Conservation (phyloP, 2,329 filamentous ascomycete genomes). For the Xylaria sp. region DNA sequence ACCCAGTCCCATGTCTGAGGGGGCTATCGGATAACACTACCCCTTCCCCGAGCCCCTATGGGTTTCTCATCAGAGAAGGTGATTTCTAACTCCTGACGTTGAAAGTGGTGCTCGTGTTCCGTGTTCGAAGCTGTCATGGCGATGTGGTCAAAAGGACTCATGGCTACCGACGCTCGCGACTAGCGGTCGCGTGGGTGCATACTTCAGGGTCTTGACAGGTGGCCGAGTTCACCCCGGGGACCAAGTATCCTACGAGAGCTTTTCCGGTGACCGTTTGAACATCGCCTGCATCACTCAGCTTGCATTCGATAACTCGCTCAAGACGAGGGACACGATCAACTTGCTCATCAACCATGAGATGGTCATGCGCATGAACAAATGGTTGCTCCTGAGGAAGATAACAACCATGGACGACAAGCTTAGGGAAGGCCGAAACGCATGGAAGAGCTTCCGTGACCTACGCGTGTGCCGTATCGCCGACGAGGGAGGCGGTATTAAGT, state of each 20-base stretch:
- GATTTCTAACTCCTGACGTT: not conserved
- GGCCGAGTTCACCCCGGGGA: conserved; percentile 42
- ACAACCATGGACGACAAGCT: conserved; percentile 38
- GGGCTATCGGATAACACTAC: not conserved
- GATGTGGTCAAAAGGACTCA: conserved; percentile 43
- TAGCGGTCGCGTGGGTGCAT: conserved; percentile 41
- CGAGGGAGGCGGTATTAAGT: conserved; percentile 41
- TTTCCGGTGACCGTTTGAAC: conserved; percentile 36
- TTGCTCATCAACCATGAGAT: conserved; percentile 41
- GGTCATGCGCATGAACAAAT: conserved; percentile 43
- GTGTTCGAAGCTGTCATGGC: conserved; percentile 44
- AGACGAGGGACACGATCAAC: conserved; percentile 42
- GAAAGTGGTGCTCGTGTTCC: conserved; percentile 41
- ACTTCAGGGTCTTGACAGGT: conserved; percentile 39
- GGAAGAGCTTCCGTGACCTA: conserved; percentile 42
- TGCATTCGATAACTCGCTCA: conserved; percentile 42
- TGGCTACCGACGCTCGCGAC: conserved; percentile 42
- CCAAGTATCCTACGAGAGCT: conserved; percentile 34
- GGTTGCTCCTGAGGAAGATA: conserved; percentile 32
- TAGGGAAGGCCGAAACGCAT: conserved; percentile 37
- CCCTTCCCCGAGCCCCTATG: not conserved
- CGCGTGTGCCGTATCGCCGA: conserved; percentile 36
- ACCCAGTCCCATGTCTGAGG: not conserved
- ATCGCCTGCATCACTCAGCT: conserved; percentile 39
- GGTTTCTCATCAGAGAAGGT: no score